These are phyloP conservation scores for Stellera chamaejasme DNA, from an alignment of 345 rosid genomes.

Conservation along the genomic window DNA sequence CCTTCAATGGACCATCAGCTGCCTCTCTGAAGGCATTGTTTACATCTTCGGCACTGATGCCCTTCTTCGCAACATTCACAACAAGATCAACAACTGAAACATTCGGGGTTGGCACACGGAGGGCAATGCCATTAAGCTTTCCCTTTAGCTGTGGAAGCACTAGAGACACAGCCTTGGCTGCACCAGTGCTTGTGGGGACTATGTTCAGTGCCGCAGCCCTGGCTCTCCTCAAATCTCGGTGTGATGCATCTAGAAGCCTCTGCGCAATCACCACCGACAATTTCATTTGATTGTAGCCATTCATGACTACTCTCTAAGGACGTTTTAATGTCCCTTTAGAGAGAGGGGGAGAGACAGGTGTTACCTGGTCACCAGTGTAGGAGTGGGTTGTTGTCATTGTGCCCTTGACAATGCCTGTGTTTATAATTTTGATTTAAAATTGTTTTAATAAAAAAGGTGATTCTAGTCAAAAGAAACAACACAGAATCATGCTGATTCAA, in stretches of 20 bases:
- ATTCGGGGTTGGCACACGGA: slow-evolving; percentile 97
- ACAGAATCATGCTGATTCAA: not conserved
- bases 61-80: slow-evolving; percentile 79
- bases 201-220: slow-evolving; percentile 97
- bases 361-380: slow-evolving; percentile 97
- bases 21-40: slow-evolving; percentile 92
- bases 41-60: slow-evolving; percentile 76
- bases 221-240: slow-evolving; percentile 95
- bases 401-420: slow-evolving; percentile 92
- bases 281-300: too few relatives aligned
- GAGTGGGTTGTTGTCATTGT: slow-evolving; percentile 99
- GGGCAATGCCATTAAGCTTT: slow-evolving; percentile 94
- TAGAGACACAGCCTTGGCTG: slow-evolving; percentile 96
- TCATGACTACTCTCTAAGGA: too few relatives aligned
- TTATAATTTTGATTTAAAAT: slow-evolving; percentile 1
- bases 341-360: not conserved
- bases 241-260: slow-evolving; percentile 98
- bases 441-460: not conserved
- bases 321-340: too few relatives aligned
- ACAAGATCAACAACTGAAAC: slow-evolving; percentile 95
- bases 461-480: not conserved
- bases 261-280: slow-evolving; percentile 20
- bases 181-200: slow-evolving; percentile 98
- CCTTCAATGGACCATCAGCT: slow-evolving; percentile 79
- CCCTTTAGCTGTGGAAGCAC: slow-evolving; percentile 97